Percentiles rank a stretch among this genome's conserved stretches.
phyloP scores from a whole-genome alignment of 148 eudicot genomes.

The Rhododendron molle region DNA sequence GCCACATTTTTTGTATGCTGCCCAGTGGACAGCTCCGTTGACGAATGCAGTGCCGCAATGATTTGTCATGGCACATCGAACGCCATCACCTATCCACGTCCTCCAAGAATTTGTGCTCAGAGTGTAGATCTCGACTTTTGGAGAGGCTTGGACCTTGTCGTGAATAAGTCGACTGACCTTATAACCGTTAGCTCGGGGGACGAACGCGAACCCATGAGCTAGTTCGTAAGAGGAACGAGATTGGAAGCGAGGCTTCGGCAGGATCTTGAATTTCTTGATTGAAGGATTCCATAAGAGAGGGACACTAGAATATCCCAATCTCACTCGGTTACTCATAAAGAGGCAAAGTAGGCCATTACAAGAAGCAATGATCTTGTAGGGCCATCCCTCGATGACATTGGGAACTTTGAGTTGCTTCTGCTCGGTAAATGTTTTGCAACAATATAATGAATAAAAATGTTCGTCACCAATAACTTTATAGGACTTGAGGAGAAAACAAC shows the following conservation, averaged over 20 bases:
- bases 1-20: background rate
- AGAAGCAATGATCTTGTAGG: background rate
- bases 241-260: background rate
- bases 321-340: background rate
- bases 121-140: background rate
- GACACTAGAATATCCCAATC: background rate
- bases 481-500: background rate
- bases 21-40: background rate
- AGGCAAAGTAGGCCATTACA: background rate
- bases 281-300: background rate
- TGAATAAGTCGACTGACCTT: background rate
- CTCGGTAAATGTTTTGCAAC: background rate
- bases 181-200: background rate
- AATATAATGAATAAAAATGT: background rate
- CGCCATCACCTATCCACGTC: background rate
- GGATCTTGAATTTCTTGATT: background rate
- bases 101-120: background rate
- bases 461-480: background rate
- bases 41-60: background rate
- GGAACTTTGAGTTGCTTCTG: background rate
- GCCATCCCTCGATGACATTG: background rate
- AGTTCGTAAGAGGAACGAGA: background rate
- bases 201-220: background rate
- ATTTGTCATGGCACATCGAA: background rate
- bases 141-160: background rate